Base-by-base conservation (phyloP, 192 early-diverging fungal species). In the Geosiphon pyriformis region DNA sequence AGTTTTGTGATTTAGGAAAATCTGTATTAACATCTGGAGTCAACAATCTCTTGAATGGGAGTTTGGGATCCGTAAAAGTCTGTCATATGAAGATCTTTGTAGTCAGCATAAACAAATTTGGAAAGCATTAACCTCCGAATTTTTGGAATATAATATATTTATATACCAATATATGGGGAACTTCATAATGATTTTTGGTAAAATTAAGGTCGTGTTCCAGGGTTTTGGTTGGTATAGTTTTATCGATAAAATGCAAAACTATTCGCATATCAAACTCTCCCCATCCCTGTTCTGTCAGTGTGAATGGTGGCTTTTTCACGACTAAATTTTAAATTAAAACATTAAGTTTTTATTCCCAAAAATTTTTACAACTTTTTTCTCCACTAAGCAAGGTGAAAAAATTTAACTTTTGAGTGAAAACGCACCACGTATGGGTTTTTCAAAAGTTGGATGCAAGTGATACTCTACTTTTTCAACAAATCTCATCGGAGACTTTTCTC, bases 241-340 rank as follows among this genome's bases (percentile, higher is more conserved):
- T 78, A 52, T 83, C 74, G 4, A 55, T 62, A 59, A 81, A 85
- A 57, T 81, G 69, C 8, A 85, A 50, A 52, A 68, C 70, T 34
- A 85, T 78, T 34, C 77, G 73, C 72, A 85, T 75, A 61, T 85
- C 83, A 65, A 85, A 85, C 64, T 82, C 83, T 8, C 83, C 83
- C 83, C 83, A 85, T 12, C 83, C 83, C 63, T 79, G 79, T 61
- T 85, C 83, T 48, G 72, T 65, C 6, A 85, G 70, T 15, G 50
- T 60, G 50, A 77, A 85, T 18, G 83, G 83, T 54, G 79, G 73
- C 31, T 74, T 75, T 56, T 65, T 70, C 32, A 75, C 54, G 18
- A 79, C 83, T 85, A 68, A 29, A 11, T 1, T 18, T n/a, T 29
- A 54, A 22, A 20, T 47, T n/a, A n/a, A n/a, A n/a, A n/a, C n/a